These are phyloP conservation scores for Arthrinium phaeospermum DNA, from an alignment of 2,329 filamentous ascomycete species.

Conservation along the genomic window DNA sequence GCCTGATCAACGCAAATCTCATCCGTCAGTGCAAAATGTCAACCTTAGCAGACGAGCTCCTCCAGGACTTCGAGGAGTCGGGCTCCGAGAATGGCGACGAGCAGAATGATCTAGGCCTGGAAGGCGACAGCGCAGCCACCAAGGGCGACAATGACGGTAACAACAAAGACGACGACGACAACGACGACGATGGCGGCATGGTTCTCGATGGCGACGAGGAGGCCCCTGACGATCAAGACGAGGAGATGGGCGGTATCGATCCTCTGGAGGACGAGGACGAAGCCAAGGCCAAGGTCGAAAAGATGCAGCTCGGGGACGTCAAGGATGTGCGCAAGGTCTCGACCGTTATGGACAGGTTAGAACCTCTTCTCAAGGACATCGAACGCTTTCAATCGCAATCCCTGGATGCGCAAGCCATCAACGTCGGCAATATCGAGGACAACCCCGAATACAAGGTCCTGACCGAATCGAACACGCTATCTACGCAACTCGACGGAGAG, in stretches of 20 bases:
- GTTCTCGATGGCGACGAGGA: conserved; percentile 66
- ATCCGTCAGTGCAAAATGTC: conserved; percentile 65
- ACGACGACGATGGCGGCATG: conserved; percentile 50
- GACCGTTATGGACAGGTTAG: conserved; percentile 78
- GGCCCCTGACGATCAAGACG: conserved; percentile 65
- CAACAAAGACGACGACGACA: conserved; percentile 35
- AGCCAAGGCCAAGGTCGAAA: conserved; percentile 79
- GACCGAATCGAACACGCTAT: conserved; percentile 86
- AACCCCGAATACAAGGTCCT: conserved; percentile 90
- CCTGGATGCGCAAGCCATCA: conserved; percentile 65
- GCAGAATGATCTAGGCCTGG: conserved; percentile 54
- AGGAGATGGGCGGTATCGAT: conserved; percentile 59
- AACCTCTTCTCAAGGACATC: conserved; percentile 87
- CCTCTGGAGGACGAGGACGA: conserved; percentile 69
- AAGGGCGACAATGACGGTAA: conserved; percentile 49
- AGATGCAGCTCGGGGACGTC: conserved; percentile 76
- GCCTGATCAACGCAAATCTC: conserved; percentile 24
- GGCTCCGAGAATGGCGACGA: conserved; percentile 78
- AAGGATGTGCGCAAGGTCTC: conserved; percentile 82
- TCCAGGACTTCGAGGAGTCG: conserved; percentile 89
- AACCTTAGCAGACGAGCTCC: conserved; percentile 87
- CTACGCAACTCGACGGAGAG: conserved; percentile 91
- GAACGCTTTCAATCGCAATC: conserved; percentile 74
- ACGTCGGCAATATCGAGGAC: conserved; percentile 85
- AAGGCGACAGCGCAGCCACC: conserved; percentile 45